phyloP scores from a whole-genome alignment of 176 grass and related monocot species.

The Musa acuminata region DNA sequence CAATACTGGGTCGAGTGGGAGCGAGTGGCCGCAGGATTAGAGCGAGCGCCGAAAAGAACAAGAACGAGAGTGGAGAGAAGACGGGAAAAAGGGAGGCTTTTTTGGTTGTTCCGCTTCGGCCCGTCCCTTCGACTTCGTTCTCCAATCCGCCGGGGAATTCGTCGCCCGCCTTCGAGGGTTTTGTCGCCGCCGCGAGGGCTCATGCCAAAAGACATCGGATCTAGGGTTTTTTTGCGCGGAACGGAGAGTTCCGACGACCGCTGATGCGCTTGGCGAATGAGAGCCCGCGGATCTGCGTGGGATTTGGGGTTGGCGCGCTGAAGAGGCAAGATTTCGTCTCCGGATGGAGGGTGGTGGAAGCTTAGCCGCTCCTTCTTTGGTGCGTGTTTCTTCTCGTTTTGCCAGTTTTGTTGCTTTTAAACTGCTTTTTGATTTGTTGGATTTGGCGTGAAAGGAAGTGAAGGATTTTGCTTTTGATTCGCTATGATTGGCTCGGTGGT shows the following conservation, averaged over 20 bases:
- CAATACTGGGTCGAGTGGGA: not conserved
- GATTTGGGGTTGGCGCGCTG: slow-evolving; percentile 72
- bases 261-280: slow-evolving; percentile 44
- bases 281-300: slow-evolving; percentile 40
- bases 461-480: not conserved
- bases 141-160: not conserved
- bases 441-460: not conserved
- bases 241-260: not conserved
- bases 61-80: not conserved
- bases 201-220: not conserved
- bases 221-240: slow-evolving; percentile 50
- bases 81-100: not conserved
- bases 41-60: not conserved
- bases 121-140: not conserved
- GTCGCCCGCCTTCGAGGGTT: not conserved
- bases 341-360: slow-evolving; percentile 97
- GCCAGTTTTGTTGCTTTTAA: not conserved
- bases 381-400: slow-evolving; percentile 21
- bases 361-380: slow-evolving; percentile 48
- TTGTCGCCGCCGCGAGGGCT: too few relatives aligned
- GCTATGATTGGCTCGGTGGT: not conserved
- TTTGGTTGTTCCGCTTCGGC: not conserved
- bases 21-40: not conserved
- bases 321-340: slow-evolving; percentile 38
- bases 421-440: not conserved